phyloP scores from a whole-genome alignment of 257 asterid genomes.

The Anisodus tanguticus region DNA sequence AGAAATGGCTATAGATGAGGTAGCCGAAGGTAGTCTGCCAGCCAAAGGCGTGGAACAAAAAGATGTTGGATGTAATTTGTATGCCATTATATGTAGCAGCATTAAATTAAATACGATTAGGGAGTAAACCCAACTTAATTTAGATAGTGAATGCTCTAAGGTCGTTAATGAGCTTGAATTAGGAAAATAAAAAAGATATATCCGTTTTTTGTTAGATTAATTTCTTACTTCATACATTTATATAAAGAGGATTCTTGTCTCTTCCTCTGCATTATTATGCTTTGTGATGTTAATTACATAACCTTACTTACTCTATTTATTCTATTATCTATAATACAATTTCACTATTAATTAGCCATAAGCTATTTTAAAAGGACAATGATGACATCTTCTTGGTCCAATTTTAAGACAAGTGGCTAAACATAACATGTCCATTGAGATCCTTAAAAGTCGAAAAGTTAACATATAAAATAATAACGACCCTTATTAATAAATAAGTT shows the following conservation, averaged over 20 bases:
- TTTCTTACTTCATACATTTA: background rate
- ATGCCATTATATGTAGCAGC: no score
- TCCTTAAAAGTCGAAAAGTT: conserved; percentile 22
- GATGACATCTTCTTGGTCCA: background rate
- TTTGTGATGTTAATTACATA: background rate
- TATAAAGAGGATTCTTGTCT: conserved; percentile 5
- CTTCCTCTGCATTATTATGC: background rate
- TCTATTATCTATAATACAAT: background rate
- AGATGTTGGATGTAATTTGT: no score
- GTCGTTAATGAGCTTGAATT: background rate
- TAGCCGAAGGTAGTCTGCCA: no score
- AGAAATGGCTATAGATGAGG: no score
- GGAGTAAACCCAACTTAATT: no score
- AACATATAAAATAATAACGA: conserved; percentile 33
- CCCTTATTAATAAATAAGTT: background rate
- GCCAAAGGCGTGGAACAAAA: no score
- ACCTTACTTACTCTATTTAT: background rate
- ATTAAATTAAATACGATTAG: no score
- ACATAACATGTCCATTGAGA: conserved; percentile 27
- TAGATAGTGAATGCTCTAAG: background rate
- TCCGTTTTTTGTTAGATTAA: background rate
- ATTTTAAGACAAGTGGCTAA: conserved; percentile 20
- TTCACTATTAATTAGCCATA: background rate
- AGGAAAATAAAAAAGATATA: background rate
- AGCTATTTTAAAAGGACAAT: background rate